Conservation (phyloP, 2,329 filamentous ascomycete species). For the Ambrosiella beaveri region DNA sequence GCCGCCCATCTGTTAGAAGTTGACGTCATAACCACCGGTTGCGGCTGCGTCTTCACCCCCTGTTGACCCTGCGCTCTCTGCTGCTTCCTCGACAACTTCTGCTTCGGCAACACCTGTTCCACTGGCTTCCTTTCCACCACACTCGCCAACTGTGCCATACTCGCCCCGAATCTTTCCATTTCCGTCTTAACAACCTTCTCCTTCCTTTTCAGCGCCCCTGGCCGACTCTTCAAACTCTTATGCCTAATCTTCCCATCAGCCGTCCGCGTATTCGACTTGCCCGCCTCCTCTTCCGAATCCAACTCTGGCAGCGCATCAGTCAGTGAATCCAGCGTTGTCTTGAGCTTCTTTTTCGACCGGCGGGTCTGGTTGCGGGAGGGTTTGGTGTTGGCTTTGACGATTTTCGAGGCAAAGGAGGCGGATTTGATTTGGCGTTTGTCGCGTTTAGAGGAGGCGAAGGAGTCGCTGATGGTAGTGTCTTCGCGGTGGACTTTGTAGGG, state of each 20-base stretch:
- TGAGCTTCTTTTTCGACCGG: conserved; percentile 59
- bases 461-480: conserved; percentile 32
- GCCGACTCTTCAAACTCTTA: conserved; percentile 55
- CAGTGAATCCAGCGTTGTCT: conserved; percentile 55
- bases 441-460: conserved; percentile 56
- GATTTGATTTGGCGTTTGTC: conserved; percentile 74
- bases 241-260: conserved; percentile 49
- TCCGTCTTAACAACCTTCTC: conserved; percentile 64
- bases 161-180: conserved; percentile 68
- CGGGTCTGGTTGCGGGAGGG: conserved; percentile 37
- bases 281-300: conserved; percentile 24
- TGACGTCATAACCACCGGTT: conserved; percentile 16
- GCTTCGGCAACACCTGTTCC: background rate
- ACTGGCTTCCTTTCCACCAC: conserved; percentile 13
- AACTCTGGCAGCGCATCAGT: conserved; percentile 63
- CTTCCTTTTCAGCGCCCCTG: conserved; percentile 69
- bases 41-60: background rate
- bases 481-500: conserved; percentile 35
- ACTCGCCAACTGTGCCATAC: conserved; percentile 54
- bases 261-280: conserved; percentile 26
- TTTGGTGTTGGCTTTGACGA: conserved; percentile 43
- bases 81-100: conserved; percentile 9
- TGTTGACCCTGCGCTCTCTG: conserved; percentile 1
- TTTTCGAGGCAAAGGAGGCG: conserved; percentile 59
- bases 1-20: conserved; percentile 59